phyloP scores from a whole-genome alignment of 108 stramenopile genomes.

The Schizochytrium sp. region DNA sequence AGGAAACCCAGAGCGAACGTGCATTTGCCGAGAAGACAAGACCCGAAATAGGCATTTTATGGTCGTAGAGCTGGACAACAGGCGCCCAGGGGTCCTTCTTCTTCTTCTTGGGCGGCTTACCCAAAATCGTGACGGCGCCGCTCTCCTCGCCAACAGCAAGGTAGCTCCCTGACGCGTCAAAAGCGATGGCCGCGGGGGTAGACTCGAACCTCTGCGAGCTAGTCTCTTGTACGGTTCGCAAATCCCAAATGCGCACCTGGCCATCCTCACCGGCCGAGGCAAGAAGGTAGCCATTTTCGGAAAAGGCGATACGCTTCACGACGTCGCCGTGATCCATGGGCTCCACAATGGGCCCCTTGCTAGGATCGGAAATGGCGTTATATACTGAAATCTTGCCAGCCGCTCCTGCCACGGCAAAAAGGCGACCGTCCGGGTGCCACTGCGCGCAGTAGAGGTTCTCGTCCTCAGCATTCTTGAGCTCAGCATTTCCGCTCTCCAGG shows the following conservation, averaged over 20 bases:
- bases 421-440: background rate
- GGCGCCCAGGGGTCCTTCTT: background rate
- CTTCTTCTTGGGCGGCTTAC: background rate
- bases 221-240: conserved; percentile 42
- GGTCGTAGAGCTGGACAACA: background rate
- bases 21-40: background rate
- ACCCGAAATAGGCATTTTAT: background rate
- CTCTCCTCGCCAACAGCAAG: background rate
- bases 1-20: background rate
- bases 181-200: background rate
- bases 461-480: background rate
- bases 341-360: conserved; percentile 70
- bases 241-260: conserved; percentile 63
- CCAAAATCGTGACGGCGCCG: background rate
- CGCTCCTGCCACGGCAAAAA: background rate
- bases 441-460: background rate
- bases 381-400: background rate
- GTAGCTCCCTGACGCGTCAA: background rate
- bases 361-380: conserved; percentile 23
- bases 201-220: conserved; percentile 31
- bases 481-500: background rate
- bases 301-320: conserved; percentile 57
- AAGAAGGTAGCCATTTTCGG: conserved; percentile 77
- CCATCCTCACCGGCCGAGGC: conserved; percentile 46
- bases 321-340: conserved; percentile 56